Evolutionary conservation across 2,329 filamentous ascomycete genomes (phyloP).

Genomic region (Penicillium sp.): DNA sequence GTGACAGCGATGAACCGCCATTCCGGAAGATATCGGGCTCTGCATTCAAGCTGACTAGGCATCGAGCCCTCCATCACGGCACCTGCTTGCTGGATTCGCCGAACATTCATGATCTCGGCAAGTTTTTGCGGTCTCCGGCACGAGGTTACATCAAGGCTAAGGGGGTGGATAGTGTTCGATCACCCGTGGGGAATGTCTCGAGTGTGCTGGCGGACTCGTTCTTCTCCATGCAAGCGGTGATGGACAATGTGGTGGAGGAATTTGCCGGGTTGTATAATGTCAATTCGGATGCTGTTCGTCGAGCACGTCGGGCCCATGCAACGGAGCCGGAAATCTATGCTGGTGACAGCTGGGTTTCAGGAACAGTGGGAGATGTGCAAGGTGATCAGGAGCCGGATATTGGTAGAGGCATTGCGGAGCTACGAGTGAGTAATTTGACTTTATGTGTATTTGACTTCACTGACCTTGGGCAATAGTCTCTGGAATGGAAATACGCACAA

Average conservation of each 20-base stretch:
- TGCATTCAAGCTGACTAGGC: conserved; percentile 86
- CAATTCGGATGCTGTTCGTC: conserved; percentile 33
- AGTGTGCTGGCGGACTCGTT: conserved; percentile 51
- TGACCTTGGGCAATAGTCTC: conserved; percentile 31
- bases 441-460: neutral
- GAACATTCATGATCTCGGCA: conserved; percentile 68
- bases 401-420: conserved; percentile 56
- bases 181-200: conserved; percentile 76
- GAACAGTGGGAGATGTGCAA: conserved; percentile 54
- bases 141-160: conserved; percentile 73
- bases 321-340: conserved; percentile 34
- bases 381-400: conserved; percentile 54
- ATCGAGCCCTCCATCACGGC: conserved; percentile 84
- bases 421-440: conserved; percentile 52
- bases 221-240: conserved; percentile 50
- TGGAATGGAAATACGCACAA: conserved; percentile 76
- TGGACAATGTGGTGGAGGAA: conserved; percentile 60
- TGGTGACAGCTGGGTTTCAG: conserved; percentile 38
- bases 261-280: conserved; percentile 68
- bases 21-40: conserved; percentile 84
- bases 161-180: conserved; percentile 89
- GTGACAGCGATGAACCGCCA: conserved; percentile 35
- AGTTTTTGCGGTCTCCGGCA: conserved; percentile 75
- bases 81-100: conserved; percentile 81
- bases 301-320: conserved; percentile 34